Evolutionary conservation across 2,329 filamentous ascomycete genomes (phyloP).

Genomic region (Lachnellula subtilissima): DNA sequence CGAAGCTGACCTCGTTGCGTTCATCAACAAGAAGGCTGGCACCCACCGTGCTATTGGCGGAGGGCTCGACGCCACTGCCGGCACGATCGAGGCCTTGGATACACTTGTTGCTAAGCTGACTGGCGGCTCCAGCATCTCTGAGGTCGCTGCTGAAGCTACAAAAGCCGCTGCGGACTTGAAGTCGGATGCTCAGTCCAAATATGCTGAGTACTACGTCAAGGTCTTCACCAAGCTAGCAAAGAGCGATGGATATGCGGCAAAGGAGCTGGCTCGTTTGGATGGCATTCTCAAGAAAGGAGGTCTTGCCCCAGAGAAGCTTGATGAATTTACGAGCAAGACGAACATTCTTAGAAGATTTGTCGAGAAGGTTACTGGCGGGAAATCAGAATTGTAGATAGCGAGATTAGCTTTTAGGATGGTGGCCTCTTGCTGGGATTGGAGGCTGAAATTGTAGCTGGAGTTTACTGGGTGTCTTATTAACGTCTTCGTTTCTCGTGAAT

Average conservation of each 20-base stretch:
- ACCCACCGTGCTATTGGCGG: slow-evolving; percentile 81
- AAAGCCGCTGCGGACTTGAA: slow-evolving; percentile 63
- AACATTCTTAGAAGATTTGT: slow-evolving; percentile 83
- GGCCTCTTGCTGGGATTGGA: neutral
- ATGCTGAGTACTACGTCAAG: slow-evolving; percentile 89
- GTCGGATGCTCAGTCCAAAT: slow-evolving; percentile 62
- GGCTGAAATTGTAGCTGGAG: neutral
- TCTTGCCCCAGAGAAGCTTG: slow-evolving; percentile 77
- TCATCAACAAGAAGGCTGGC: slow-evolving; percentile 83
- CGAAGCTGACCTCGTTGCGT: slow-evolving; percentile 72
- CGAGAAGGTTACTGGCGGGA: slow-evolving; percentile 55
- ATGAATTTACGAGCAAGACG: slow-evolving; percentile 79
- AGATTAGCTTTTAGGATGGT: neutral
- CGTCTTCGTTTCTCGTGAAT: neutral
- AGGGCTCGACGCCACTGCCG: slow-evolving; percentile 70
- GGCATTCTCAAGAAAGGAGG: slow-evolving; percentile 82
- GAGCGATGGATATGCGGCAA: slow-evolving; percentile 73
- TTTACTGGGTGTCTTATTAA: neutral
- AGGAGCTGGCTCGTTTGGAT: slow-evolving; percentile 78
- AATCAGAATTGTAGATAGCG: slow-evolving; percentile 45
- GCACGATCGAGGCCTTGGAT: slow-evolving; percentile 77
- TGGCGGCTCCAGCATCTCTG: slow-evolving; percentile 51
- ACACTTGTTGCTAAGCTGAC: slow-evolving; percentile 69
- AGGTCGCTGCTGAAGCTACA: slow-evolving; percentile 66
- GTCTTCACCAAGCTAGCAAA: slow-evolving; percentile 79